Conservation (phyloP, 805 yeast genomes). For the Allodekkera sacchari region DNA sequence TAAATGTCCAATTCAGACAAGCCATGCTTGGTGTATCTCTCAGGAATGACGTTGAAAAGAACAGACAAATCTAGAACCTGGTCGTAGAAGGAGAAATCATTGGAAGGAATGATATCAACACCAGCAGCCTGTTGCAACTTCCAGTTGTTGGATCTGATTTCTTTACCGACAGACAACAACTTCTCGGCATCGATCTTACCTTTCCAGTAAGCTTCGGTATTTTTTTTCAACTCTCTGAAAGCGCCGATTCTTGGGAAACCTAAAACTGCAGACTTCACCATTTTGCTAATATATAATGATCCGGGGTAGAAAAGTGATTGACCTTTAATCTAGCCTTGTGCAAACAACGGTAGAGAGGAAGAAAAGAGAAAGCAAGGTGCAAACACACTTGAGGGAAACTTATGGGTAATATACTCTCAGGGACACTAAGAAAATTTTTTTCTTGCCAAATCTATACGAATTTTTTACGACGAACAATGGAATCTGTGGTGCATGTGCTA, state of each 20-base stretch:
- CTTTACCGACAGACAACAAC: slow-evolving; percentile 86
- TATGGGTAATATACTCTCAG: too few relatives aligned
- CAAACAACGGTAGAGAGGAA: background rate
- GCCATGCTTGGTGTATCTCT: slow-evolving; percentile 88
- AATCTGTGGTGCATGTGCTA: too few relatives aligned
- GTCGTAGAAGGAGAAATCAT: slow-evolving; percentile 97
- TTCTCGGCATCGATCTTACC: slow-evolving; percentile 88
- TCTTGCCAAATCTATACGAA: too few relatives aligned
- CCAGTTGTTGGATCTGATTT: slow-evolving; percentile 95
- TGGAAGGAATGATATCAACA: slow-evolving; percentile 93
- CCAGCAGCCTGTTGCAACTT: slow-evolving; percentile 95
- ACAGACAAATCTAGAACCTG: slow-evolving; percentile 90
- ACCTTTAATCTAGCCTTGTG: too few relatives aligned
- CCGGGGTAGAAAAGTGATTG: slow-evolving; percentile 2
- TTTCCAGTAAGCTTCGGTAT: slow-evolving; percentile 98
- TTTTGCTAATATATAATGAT: slow-evolving; percentile 25
- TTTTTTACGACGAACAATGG: too few relatives aligned
- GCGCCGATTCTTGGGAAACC: slow-evolving; percentile 99
- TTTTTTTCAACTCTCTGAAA: slow-evolving; percentile 97
- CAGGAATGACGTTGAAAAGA: slow-evolving; percentile 93
- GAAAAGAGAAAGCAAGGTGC: background rate
- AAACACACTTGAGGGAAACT: too few relatives aligned
- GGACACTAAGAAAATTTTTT: too few relatives aligned
- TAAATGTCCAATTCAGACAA: slow-evolving; percentile 84
- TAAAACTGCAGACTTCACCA: slow-evolving; percentile 96